A percentile compares a stretch with the other conserved stretches of the same genome.
Conservation (phyloP, 768 basidiomycete genomes). For the Auriscalpium vulgare region DNA sequence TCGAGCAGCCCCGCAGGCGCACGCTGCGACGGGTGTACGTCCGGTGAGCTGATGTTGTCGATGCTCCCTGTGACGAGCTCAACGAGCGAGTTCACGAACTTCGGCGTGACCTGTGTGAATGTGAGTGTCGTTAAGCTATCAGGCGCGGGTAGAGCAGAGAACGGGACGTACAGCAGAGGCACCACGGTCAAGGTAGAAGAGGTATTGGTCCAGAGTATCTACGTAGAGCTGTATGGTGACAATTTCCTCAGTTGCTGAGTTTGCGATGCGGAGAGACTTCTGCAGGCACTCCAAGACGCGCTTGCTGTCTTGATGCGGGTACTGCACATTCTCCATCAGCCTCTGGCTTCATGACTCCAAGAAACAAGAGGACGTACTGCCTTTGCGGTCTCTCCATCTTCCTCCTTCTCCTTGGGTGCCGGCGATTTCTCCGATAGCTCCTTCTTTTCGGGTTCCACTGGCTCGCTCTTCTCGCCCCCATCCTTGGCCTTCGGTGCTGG, state of each 20-base stretch:
- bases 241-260: conserved; percentile 93
- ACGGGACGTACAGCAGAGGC: conserved; percentile 71
- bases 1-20: conserved; percentile 87
- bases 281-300: conserved; percentile 96
- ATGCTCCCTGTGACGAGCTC: conserved; percentile 93
- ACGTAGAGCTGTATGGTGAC: conserved; percentile 95
- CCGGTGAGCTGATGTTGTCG: conserved; percentile 81
- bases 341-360: neutral
- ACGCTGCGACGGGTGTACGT: conserved; percentile 82
- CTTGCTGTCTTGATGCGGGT: conserved; percentile 90
- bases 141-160: neutral
- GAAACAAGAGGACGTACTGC: conserved; percentile 17
- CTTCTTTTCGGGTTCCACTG: conserved; percentile 20
- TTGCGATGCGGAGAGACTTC: conserved; percentile 92
- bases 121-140: neutral
- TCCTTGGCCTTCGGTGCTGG: conserved; percentile 30
- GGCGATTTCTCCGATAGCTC: conserved; percentile 24
- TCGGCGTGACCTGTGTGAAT: conserved; percentile 67
- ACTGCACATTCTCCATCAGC: conserved; percentile 32
- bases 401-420: conserved; percentile 34
- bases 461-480: conserved; percentile 27
- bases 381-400: conserved; percentile 26
- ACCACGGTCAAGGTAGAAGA: conserved; percentile 92
- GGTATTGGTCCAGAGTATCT: conserved; percentile 91
- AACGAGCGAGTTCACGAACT: conserved; percentile 94